These are phyloP conservation scores for Pelagophyceae sp. DNA, from an alignment of 352 stramenopile genomes.

Conservation along the genomic window DNA sequence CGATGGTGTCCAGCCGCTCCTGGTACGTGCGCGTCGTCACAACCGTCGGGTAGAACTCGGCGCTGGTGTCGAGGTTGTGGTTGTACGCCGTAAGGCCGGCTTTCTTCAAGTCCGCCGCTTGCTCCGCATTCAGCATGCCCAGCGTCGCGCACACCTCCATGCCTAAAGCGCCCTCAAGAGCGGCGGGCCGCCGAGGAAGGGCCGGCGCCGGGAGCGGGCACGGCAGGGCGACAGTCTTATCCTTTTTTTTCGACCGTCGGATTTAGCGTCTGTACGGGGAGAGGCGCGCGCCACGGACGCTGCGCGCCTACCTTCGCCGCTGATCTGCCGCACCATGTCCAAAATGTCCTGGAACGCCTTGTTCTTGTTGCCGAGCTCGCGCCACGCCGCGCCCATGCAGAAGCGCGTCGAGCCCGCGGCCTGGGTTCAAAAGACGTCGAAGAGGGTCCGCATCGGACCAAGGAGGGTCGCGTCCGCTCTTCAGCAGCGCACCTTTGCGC, in stretches of 20 bases:
- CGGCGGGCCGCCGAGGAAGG: constrained; percentile 49
- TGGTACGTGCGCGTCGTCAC: constrained; percentile 91
- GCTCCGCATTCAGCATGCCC: constrained; percentile 88
- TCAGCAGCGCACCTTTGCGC: too few species aligned
- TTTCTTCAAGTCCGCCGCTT: constrained; percentile 89
- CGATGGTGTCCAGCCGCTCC: constrained; percentile 88
- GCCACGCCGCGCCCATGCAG: constrained; percentile 95
- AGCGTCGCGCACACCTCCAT: constrained; percentile 92
- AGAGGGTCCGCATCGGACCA: too few species aligned
- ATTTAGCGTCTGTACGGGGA: constrained; percentile 32
- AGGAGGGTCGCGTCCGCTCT: too few species aligned
- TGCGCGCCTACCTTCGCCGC: constrained; percentile 24
- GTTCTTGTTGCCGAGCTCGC: constrained; percentile 91
- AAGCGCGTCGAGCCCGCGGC: constrained; percentile 89
- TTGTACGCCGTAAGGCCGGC: constrained; percentile 95
- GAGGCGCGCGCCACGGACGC: neutral
- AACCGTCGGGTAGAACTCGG: constrained; percentile 93
- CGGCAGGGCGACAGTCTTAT: constrained; percentile 2
- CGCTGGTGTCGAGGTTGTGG: constrained; percentile 95
- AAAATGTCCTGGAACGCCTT: constrained; percentile 95
- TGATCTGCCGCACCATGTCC: constrained; percentile 86
- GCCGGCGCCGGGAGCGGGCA: neutral
- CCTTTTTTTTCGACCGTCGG: constrained; percentile 5
- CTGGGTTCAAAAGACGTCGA: too few species aligned
- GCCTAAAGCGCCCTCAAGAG: too few species aligned